Percentiles rank a stretch among this genome's conserved stretches.
phyloP scores from a whole-genome alignment of 108 stramenopile species.

The Nitzschia palea region DNA sequence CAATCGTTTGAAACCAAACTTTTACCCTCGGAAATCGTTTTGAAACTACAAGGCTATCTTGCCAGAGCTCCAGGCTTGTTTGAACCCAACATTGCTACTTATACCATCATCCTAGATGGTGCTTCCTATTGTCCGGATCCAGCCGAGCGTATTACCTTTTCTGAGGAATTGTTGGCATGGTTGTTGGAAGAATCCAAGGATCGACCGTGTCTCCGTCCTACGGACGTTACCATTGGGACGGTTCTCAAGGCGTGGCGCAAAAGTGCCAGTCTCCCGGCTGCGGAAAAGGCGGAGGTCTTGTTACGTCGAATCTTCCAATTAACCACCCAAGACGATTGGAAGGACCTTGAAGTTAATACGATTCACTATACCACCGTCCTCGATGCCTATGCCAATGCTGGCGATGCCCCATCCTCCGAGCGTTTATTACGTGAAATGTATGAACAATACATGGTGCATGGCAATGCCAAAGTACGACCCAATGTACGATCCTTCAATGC shows the following conservation, averaged over 20 bases:
- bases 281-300: conserved; percentile 22
- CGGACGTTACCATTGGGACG: conserved; percentile 24
- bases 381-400: conserved; percentile 30
- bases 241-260: conserved; percentile 23
- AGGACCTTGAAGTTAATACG: conserved; percentile 21
- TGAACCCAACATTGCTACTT: conserved; percentile 33
- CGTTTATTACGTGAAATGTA: conserved; percentile 32
- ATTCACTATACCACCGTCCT: conserved; percentile 32
- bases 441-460: conserved; percentile 17
- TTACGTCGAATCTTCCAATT: conserved; percentile 6
- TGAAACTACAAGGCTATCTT: conserved; percentile 7
- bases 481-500: conserved; percentile 36
- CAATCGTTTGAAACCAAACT: not conserved
- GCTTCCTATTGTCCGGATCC: conserved; percentile 17
- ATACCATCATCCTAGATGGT: conserved; percentile 35
- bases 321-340: not conserved
- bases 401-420: conserved; percentile 17
- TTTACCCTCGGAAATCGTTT: conserved; percentile 22
- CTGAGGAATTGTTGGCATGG: conserved; percentile 19
- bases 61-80: not conserved
- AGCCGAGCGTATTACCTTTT: conserved; percentile 21
- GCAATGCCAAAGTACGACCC: conserved; percentile 12
- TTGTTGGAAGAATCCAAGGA: conserved; percentile 8
- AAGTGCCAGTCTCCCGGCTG: conserved; percentile 6
- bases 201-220: conserved; percentile 10